Percentiles rank a stretch among this genome's conserved stretches.
Conservation (phyloP, 148 eudicot species). For the Rhododendron williamsianum region DNA sequence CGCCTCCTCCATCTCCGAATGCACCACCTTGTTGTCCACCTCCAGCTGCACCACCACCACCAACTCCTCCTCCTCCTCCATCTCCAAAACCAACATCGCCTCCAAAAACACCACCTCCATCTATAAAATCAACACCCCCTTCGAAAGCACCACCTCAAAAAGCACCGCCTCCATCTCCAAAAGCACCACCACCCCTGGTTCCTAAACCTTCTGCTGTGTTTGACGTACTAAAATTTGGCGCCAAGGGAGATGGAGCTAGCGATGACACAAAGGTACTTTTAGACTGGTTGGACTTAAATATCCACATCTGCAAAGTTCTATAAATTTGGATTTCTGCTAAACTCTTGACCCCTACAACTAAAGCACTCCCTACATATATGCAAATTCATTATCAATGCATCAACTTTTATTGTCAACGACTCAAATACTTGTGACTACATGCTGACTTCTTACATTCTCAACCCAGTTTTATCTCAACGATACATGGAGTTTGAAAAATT, state of each 20-base stretch:
- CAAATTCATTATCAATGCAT: not conserved
- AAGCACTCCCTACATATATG: not conserved
- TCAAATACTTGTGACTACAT: not conserved
- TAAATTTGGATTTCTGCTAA: not conserved
- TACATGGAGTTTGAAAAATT: not conserved
- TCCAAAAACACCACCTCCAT: constrained; percentile 4
- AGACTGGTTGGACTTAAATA: not conserved
- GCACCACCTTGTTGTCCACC: constrained; percentile 5
- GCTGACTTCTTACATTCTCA: not conserved
- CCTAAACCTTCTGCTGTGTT: constrained; percentile 19
- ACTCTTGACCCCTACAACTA: not conserved
- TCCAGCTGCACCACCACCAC: not conserved
- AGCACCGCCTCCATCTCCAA: constrained; percentile 8
- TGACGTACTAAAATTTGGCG: constrained; percentile 71
- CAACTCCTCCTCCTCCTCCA: constrained; percentile 3
- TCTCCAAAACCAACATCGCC: not conserved
- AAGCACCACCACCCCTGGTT: constrained; percentile 7
- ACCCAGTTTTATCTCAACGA: not conserved
- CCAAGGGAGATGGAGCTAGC: constrained; percentile 67
- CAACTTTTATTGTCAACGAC: not conserved
- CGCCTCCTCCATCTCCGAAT: constrained; percentile 14
- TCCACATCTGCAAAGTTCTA: not conserved
- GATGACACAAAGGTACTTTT: constrained; percentile 76
- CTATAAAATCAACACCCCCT: constrained; percentile 31
- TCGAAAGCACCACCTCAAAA: not conserved